Percentiles rank a stretch among this genome's conserved stretches.
These are phyloP conservation scores for Diutina rugosa DNA, from an alignment of 1,139 yeast species.

Conservation along the genomic window DNA sequence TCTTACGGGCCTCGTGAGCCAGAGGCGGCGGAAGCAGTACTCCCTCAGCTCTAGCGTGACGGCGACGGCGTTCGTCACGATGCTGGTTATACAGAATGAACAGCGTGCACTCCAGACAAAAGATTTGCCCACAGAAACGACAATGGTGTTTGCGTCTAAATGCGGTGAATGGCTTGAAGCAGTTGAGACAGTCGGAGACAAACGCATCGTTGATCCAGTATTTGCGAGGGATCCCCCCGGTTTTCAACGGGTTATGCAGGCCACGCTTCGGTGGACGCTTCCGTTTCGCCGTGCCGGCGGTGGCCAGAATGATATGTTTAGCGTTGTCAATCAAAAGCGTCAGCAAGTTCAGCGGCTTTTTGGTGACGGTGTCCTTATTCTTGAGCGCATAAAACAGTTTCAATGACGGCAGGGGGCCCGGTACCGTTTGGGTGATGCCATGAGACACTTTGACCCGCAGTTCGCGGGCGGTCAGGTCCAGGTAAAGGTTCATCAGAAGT, in stretches of 20 bases:
- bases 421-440: not conserved
- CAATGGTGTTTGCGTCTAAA: constrained; percentile 93
- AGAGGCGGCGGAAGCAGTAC: not conserved
- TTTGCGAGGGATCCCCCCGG: constrained; percentile 45
- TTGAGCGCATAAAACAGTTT: not conserved
- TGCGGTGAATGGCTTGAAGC: constrained; percentile 60
- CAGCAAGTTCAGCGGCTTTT: not conserved
- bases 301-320: constrained; percentile 13
- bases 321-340: not conserved
- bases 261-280: constrained; percentile 14
- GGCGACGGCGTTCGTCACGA: constrained; percentile 20
- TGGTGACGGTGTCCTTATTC: not conserved
- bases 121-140: constrained; percentile 90
- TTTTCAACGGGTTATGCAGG: constrained; percentile 33
- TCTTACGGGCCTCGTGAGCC: constrained; percentile 6
- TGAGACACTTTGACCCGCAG: constrained; percentile 1
- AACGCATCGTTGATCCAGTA: constrained; percentile 92
- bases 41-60: constrained; percentile 1
- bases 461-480: not conserved
- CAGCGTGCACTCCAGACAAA: constrained; percentile 77
- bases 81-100: constrained; percentile 69
- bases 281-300: constrained; percentile 14
- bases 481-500: not conserved
- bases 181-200: constrained; percentile 69
- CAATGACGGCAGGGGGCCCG: not conserved